A percentile compares a stretch with the other conserved stretches of the same genome.
These are phyloP conservation scores for Magnaporthiopsis poae DNA, from an alignment of 2,329 filamentous ascomycete genomes.

Conservation along the genomic window DNA sequence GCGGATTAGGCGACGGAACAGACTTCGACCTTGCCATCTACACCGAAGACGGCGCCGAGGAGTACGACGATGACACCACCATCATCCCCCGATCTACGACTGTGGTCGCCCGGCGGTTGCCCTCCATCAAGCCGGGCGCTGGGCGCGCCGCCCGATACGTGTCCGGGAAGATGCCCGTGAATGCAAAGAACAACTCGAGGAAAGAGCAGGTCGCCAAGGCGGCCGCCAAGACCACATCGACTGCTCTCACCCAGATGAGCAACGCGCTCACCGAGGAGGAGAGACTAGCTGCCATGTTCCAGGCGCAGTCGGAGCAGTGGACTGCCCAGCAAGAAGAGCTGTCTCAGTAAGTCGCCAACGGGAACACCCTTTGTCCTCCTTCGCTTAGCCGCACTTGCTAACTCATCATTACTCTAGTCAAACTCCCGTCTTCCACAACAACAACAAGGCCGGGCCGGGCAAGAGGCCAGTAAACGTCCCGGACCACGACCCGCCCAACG, in stretches of 20 bases:
- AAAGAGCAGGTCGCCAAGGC: constrained; percentile 54
- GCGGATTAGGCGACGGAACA: constrained; percentile 84
- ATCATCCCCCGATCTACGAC: constrained; percentile 92
- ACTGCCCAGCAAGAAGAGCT: constrained; percentile 86
- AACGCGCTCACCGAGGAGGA: constrained; percentile 85
- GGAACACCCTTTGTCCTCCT: neutral
- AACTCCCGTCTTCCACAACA: constrained; percentile 44
- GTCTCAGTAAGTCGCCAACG: constrained; percentile 56
- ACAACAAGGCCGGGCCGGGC: constrained; percentile 44
- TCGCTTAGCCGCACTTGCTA: constrained; percentile 17
- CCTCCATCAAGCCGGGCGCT: constrained; percentile 73
- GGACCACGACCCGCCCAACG: constrained; percentile 83
- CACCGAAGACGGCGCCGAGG: constrained; percentile 87
- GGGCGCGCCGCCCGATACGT: constrained; percentile 91
- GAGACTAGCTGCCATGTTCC: constrained; percentile 84
- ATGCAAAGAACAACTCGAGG: constrained; percentile 69
- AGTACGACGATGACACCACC: constrained; percentile 96
- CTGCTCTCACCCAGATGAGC: constrained; percentile 56
- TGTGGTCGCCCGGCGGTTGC: constrained; percentile 78
- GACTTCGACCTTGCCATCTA: constrained; percentile 95
- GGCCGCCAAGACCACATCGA: constrained; percentile 44
- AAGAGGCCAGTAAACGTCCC: constrained; percentile 70
- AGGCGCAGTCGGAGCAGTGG: constrained; percentile 84
- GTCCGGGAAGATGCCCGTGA: constrained; percentile 86
- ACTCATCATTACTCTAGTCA: constrained; percentile 36